Evolutionary conservation across 225 moss, liverwort and hornwort species (phyloP), one percentile per base, ranked within the genome.

Genomic region (Straminergon stramineum): DNA sequence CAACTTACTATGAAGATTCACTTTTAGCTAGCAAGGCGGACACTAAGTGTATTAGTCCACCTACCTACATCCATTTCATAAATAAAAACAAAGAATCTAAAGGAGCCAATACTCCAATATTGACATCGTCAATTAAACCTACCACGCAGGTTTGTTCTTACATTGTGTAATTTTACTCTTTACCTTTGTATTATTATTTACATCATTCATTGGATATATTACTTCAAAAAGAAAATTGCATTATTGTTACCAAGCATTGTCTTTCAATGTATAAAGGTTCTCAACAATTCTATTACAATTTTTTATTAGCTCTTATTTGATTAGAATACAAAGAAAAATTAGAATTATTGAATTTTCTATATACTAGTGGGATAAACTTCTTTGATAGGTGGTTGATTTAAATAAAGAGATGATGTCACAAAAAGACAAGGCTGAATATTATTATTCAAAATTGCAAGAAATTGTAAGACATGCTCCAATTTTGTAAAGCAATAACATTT

Each of bases 371-470:
- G 34, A 27, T 22, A 15, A 53, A 37, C 26, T 0, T 87, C 13
- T 60, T 43, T 86, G 28, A 45, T 90, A 97, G 94, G 91, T 89
- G 17, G 73, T 79, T 81, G 92, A 90, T 61, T 74, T 90, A 74
- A 94, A 92, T 82, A 92, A 93, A 32, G 71, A 93, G 15, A 90
- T 92, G 60, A 92, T 96, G 93, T 92, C 93, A 79, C 92, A 93
- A 90, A 88, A 92, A 84, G 94, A 96, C 86, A 97, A 95, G 77
- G 87, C 89, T 39, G 83, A 94, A 90, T 97, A 90, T 87, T 97
- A 95, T 86, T 85, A 83, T 78, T 93, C 89, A 53, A 98, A 96
- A 92, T 57, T 97, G 71, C 95, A 96, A 89, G 95, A 97, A 62
- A 93, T 98, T 86, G 96, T 97, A 91, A 96, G 95, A 84, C 10